phyloP scores from a whole-genome alignment of 306 rosid species.

The Prunus armeniaca region DNA sequence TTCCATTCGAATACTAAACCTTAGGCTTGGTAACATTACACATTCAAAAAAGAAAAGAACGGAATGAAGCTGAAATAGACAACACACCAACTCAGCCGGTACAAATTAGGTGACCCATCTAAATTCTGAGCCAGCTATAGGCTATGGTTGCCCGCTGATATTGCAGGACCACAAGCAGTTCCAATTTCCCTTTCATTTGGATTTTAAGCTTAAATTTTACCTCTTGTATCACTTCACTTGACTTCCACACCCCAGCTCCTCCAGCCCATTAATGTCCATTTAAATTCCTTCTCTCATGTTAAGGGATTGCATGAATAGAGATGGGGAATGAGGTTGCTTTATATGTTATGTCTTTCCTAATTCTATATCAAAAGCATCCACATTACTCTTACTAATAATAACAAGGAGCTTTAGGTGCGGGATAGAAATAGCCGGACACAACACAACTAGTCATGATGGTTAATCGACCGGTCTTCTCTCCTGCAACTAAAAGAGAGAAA shows the following conservation, averaged over 20 bases:
- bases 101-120: constrained; percentile 19
- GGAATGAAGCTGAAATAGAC: constrained; percentile 23
- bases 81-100: constrained; percentile 19
- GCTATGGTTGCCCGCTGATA: background rate
- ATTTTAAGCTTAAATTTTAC: background rate
- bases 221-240: background rate
- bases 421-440: too few relatives aligned
- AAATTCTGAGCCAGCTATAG: background rate
- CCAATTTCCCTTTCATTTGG: constrained; percentile 27
- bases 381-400: too few relatives aligned
- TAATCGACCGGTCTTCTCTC: too few relatives aligned
- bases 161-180: constrained; percentile 14
- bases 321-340: too few relatives aligned
- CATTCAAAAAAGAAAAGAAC: background rate
- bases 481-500: too few relatives aligned
- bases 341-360: background rate
- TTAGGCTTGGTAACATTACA: background rate
- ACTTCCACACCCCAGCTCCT: background rate
- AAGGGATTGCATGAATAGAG: too few relatives aligned
- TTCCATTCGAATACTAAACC: background rate
- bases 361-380: background rate
- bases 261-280: background rate
- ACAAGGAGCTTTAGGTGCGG: too few relatives aligned
- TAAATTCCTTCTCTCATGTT: background rate
- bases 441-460: too few relatives aligned